Base-by-base conservation (phyloP, 495 filamentous ascomycete species). In the Penicillium flavigenum region DNA sequence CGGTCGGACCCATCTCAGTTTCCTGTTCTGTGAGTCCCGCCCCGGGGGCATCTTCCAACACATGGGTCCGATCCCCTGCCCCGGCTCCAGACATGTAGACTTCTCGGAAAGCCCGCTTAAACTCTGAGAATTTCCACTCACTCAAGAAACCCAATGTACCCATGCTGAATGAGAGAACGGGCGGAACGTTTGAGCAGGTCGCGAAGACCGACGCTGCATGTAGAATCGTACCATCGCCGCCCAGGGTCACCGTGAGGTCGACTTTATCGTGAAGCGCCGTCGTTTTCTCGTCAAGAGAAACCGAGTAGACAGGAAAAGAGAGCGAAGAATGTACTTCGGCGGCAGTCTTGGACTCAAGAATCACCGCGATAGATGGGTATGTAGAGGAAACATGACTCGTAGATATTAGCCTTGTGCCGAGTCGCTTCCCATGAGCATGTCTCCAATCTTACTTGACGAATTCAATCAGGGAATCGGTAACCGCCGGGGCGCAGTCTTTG, bases 161-260 rank as follows among this genome's bases (percentile, higher is more conserved):
- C 92, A 98, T 96, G 68, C 90, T 93, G 72, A 98, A 98, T 11
- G 88, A 88, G 22, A 98, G 77, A n/a, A 98, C 87, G 0, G 95
- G 94, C 0, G 94, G 94, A 0, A 98, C 92, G 41, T 84, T 82
- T 42, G 81, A 72, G 24, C 87, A 85, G n/a, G 86, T 88, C 16
- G 89, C 87, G 74, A 98, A 98, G 14, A 98, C 81, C 20, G 90
- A 95, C 3, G 91, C 87, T 11, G 94, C 94, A 57, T 88, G 92
- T 19, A 98, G 74, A 47, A 98, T 96, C 7, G 94, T 98, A 43
- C 94, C 94, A 73, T 98, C 94, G 57, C 94, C 94, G 41, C 94
- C 94, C 45, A 98, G 81, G 0, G 95, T 98, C 38, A 89, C 83
- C 2, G 88, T 86, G 26, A 97, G 77, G 63, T 98, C 94, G 14